These are phyloP conservation scores for Mollisiaceae sp. DNA, from an alignment of 2,329 filamentous ascomycete species.

Conservation along the genomic window DNA sequence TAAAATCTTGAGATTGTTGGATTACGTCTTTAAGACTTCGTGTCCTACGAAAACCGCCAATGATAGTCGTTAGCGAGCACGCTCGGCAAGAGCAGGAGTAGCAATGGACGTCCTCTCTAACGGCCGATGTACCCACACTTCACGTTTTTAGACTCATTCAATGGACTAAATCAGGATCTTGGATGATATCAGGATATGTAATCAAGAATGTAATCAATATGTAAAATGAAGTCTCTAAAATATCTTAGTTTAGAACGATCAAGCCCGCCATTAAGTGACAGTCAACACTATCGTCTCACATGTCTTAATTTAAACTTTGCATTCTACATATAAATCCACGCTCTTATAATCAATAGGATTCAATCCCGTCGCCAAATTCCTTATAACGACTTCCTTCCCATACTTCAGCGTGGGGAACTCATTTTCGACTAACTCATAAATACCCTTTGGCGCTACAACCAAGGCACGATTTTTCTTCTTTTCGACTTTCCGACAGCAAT, in stretches of 20 bases:
- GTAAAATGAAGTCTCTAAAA: not conserved
- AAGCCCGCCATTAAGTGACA: no score
- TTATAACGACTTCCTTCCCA: conserved; percentile 45
- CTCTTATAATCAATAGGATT: conserved; percentile 53
- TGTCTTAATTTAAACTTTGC: not conserved
- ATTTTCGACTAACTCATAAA: conserved; percentile 34
- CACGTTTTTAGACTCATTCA: not conserved
- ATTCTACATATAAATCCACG: conserved; percentile 43
- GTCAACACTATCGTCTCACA: not conserved
- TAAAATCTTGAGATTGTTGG: no score
- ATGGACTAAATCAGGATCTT: not conserved
- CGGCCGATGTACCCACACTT: not conserved
- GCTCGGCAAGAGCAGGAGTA: not conserved
- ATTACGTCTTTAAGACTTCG: no score
- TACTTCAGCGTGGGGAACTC: conserved; percentile 47
- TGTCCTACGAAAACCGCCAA: not conserved
- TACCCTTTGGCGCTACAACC: conserved; percentile 39
- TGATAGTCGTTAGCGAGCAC: not conserved
- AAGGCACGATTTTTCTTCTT: conserved; percentile 32
- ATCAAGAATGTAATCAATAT: no score
- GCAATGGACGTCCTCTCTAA: not conserved
- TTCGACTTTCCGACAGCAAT: not conserved
- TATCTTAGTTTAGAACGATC: no score
- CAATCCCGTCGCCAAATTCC: conserved; percentile 44
- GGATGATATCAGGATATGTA: not conserved